These are phyloP conservation scores for Xerocomellus chrysenteron DNA, from an alignment of 768 basidiomycete species.

Conservation along the genomic window DNA sequence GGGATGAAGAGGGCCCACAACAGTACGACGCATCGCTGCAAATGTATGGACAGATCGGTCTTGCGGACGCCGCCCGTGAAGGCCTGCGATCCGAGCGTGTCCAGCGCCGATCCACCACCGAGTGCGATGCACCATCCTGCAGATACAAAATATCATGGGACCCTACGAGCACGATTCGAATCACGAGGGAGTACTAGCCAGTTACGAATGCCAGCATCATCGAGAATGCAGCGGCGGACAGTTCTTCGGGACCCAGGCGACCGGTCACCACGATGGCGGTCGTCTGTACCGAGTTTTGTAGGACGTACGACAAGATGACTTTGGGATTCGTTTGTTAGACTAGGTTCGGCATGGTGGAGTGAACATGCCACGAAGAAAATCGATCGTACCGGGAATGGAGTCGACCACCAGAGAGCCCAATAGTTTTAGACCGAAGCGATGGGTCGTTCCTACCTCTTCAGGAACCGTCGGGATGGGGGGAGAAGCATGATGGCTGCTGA, in stretches of 20 bases:
- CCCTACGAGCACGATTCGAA: conserved; percentile 35
- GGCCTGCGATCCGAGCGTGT: conserved; percentile 76
- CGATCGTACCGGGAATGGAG: conserved; percentile 53
- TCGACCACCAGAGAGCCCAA: conserved; percentile 51
- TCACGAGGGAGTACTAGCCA: conserved; percentile 50
- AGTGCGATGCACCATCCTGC: conserved; percentile 76
- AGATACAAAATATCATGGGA: conserved; percentile 47
- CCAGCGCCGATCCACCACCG: conserved; percentile 75
- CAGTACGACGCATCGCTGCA: conserved; percentile 67
- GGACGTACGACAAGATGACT: conserved; percentile 69
- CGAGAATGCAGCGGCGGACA: conserved; percentile 71
- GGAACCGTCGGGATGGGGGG: conserved; percentile 16
- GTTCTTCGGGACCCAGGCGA: conserved; percentile 64
- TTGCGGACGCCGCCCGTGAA: conserved; percentile 61
- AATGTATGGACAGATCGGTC: conserved; percentile 68
- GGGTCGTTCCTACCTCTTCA: conserved; percentile 30
- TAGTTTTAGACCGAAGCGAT: conserved; percentile 32
- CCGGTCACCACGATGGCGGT: conserved; percentile 62
- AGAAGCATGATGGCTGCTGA: conserved; percentile 7
- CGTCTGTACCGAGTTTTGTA: conserved; percentile 76
- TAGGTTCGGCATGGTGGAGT: background rate
- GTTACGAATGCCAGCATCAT: conserved; percentile 79
- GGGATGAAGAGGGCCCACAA: conserved; percentile 67
- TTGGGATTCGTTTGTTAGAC: conserved; percentile 2
- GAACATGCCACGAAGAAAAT: background rate